Percentiles rank a stretch among this genome's conserved stretches.
These are phyloP conservation scores for Vitellaria paradoxa DNA, from an alignment of 179 eudicot species.

Conservation along the genomic window DNA sequence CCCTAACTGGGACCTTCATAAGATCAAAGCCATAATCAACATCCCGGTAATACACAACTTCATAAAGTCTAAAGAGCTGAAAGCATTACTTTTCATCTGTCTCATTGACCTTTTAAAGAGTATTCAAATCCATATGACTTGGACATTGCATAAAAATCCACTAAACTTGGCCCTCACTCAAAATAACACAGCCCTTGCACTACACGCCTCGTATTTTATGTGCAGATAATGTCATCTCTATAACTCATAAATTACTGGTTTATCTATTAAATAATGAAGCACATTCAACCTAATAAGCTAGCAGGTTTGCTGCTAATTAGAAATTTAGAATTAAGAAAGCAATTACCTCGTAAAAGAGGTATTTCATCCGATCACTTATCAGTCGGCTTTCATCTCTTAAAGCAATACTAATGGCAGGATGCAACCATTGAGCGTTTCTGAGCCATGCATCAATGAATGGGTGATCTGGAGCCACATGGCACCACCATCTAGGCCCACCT, in stretches of 20 bases:
- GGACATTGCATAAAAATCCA: not conserved
- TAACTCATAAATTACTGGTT: not conserved
- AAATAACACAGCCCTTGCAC: not conserved
- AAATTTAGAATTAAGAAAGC: conserved; percentile 6
- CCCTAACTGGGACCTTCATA: conserved; percentile 84
- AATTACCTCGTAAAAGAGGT: conserved; percentile 87
- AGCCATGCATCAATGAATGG: conserved; percentile 68
- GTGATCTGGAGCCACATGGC: conserved; percentile 82
- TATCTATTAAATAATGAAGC: not conserved
- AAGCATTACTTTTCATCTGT: not conserved
- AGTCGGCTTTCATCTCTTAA: conserved; percentile 91
- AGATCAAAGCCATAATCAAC: conserved; percentile 8
- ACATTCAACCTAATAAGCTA: not conserved
- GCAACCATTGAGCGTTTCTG: conserved; percentile 80
- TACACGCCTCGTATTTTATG: not conserved
- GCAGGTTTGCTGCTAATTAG: not conserved
- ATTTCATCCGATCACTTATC: conserved; percentile 92
- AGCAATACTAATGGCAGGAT: conserved; percentile 92
- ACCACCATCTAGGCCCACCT: conserved; percentile 98
- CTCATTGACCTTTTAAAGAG: not conserved
- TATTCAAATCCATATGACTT: not conserved
- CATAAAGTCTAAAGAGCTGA: not conserved
- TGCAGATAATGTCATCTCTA: not conserved
- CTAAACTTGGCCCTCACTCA: not conserved
- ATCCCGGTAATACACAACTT: not conserved